A percentile compares a stretch with the other conserved stretches of the same genome.
phyloP scores from a whole-genome alignment of 495 filamentous ascomycete species.

The Penicillium maclennaniae region DNA sequence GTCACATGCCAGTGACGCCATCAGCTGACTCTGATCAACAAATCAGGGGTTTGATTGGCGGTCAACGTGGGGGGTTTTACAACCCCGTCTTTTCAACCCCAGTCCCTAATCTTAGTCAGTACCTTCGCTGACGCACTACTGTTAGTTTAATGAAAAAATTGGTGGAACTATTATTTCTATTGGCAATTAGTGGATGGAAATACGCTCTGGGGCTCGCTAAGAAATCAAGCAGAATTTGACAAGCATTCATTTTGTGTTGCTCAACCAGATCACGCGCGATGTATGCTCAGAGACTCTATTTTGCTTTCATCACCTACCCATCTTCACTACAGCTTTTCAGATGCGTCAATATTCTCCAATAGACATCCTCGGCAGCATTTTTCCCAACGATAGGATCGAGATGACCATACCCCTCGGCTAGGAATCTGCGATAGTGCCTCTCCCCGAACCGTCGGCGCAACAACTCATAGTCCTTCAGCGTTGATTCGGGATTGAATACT shows the following conservation, averaged over 20 bases:
- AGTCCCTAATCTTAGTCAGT: too few species aligned
- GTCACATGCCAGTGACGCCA: constrained; percentile 30
- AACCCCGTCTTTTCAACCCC: neutral
- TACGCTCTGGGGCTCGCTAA: too few species aligned
- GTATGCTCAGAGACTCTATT: neutral
- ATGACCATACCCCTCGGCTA: constrained; percentile 63
- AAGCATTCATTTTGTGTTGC: neutral
- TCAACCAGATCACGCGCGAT: neutral
- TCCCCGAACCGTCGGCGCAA: constrained; percentile 52
- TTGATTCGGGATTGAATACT: constrained; percentile 56
- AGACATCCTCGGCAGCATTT: constrained; percentile 43
- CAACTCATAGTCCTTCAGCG: constrained; percentile 53
- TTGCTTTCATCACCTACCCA: neutral
- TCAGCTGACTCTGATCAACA: constrained; percentile 8
- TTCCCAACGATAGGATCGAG: constrained; percentile 65
- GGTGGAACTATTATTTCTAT: too few species aligned
- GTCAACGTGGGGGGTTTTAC: neutral
- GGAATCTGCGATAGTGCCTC: constrained; percentile 45
- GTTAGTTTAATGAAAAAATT: too few species aligned
- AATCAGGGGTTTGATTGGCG: neutral
- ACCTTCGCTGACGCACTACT: neutral
- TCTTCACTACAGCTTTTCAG: neutral
- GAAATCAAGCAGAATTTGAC: neutral
- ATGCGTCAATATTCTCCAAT: neutral
- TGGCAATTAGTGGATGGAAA: too few species aligned